A percentile compares a stretch with the other conserved stretches of the same genome.
phyloP scores from a whole-genome alignment of 2,329 filamentous ascomycete genomes.

The Lachnellula hyalina region DNA sequence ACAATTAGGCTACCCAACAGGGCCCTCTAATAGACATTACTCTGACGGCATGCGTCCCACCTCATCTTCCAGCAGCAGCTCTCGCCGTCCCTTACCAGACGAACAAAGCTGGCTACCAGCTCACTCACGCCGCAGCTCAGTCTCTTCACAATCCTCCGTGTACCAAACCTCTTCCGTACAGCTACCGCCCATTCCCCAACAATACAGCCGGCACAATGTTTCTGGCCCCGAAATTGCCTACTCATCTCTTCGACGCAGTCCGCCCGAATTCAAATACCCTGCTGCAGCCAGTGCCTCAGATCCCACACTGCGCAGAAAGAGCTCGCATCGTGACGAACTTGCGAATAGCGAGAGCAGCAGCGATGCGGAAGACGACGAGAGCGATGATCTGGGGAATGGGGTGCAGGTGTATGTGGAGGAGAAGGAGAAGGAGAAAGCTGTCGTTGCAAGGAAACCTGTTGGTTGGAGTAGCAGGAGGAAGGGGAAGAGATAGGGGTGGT shows the following conservation, averaged over 20 bases:
- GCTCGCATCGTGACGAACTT: conserved; percentile 14
- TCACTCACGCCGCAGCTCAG: conserved; percentile 31
- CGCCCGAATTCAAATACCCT: conserved; percentile 17
- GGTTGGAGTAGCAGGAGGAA: conserved; percentile 19
- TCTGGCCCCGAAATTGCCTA: conserved; percentile 34
- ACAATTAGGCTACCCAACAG: conserved; percentile 15
- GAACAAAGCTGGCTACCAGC: conserved; percentile 41
- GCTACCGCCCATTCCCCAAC: conserved; percentile 25
- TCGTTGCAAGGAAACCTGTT: conserved; percentile 20
- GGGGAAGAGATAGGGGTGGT: conserved; percentile 14
- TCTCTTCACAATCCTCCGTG: conserved; percentile 29
- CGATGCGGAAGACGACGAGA: conserved; percentile 21
- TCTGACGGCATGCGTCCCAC: conserved; percentile 29
- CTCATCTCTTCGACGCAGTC: conserved; percentile 23
- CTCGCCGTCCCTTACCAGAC: conserved; percentile 38
- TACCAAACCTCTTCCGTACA: conserved; percentile 32
- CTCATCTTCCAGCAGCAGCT: conserved; percentile 35
- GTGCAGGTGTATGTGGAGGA: conserved; percentile 27
- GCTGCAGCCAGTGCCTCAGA: conserved; percentile 20
- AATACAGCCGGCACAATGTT: conserved; percentile 27
- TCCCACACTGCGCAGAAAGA: conserved; percentile 16
- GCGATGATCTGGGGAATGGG: conserved; percentile 27
- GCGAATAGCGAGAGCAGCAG: conserved; percentile 12
- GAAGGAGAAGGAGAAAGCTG: conserved; percentile 7
- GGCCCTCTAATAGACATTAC: conserved; percentile 19